A percentile compares a stretch with the other conserved stretches of the same genome.
phyloP scores from a whole-genome alignment of 2,329 filamentous ascomycete genomes.

The Talaromyces sp. region DNA sequence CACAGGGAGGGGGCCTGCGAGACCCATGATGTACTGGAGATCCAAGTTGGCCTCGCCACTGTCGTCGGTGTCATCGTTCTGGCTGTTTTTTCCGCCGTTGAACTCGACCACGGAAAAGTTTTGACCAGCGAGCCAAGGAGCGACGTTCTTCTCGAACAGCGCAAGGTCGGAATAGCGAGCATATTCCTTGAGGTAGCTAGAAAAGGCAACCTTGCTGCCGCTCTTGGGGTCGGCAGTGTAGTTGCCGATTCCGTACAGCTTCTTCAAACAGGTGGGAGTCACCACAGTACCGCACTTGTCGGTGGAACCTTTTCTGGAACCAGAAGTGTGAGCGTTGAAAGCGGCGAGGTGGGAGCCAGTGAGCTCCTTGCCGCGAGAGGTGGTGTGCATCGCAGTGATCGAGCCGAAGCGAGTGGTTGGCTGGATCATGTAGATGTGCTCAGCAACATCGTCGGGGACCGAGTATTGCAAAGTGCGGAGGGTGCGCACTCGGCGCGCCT shows the following conservation, averaged over 20 bases:
- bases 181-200: conserved; percentile 46
- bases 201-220: conserved; percentile 38
- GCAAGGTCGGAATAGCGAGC: conserved; percentile 45
- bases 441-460: conserved; percentile 50
- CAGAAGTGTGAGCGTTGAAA: background rate
- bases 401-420: conserved; percentile 55
- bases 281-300: conserved; percentile 17
- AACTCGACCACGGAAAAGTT: conserved; percentile 55
- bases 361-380: background rate
- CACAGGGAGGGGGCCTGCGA: conserved; percentile 50
- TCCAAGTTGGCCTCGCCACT: conserved; percentile 59
- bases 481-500: conserved; percentile 34
- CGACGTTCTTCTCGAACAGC: conserved; percentile 49
- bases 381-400: background rate
- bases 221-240: conserved; percentile 29
- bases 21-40: conserved; percentile 53
- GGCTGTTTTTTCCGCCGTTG: conserved; percentile 49
- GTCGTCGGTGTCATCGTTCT: conserved; percentile 32
- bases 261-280: conserved; percentile 44
- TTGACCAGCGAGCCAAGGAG: conserved; percentile 44
- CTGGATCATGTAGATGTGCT: conserved; percentile 57
- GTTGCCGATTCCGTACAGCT: conserved; percentile 45
- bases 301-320: background rate
- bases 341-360: background rate
- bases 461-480: conserved; percentile 57